A percentile compares a stretch with the other conserved stretches of the same genome.
These are phyloP conservation scores for Chenopodium suecicum DNA, from an alignment of 148 eudicot genomes.

Conservation along the genomic window DNA sequence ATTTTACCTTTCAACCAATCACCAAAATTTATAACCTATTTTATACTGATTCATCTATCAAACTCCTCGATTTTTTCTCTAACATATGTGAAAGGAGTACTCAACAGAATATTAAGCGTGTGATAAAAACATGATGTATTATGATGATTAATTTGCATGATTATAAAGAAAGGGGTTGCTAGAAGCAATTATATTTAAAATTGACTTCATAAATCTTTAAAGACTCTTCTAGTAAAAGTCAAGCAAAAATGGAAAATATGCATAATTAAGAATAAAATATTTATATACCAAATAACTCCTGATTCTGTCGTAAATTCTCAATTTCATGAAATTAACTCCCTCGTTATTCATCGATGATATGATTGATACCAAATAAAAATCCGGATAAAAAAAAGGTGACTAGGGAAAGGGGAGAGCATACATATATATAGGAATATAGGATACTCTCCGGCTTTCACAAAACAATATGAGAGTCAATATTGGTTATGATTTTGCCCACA, in stretches of 20 bases:
- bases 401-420: not conserved
- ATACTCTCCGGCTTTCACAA: conserved; percentile 16
- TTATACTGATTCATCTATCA: no score
- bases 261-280: no score
- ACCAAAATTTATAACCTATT: no score
- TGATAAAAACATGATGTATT: not conserved
- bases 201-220: no score
- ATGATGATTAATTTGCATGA: not conserved
- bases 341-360: not conserved
- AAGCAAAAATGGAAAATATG: no score
- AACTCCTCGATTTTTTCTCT: no score
- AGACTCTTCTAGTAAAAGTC: no score
- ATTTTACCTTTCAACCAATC: not conserved
- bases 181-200: no score
- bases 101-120: not conserved
- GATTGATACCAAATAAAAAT: not conserved
- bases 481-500: conserved; percentile 32
- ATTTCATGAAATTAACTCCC: no score
- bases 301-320: no score
- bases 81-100: no score
- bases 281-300: no score
- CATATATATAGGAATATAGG: not conserved
- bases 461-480: conserved; percentile 27
- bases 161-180: not conserved
- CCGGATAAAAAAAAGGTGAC: not conserved